Evolutionary conservation across 2,329 filamentous ascomycete species (phyloP), one percentile per base, ranked within the genome.

Genomic region (Monilinia laxa): DNA sequence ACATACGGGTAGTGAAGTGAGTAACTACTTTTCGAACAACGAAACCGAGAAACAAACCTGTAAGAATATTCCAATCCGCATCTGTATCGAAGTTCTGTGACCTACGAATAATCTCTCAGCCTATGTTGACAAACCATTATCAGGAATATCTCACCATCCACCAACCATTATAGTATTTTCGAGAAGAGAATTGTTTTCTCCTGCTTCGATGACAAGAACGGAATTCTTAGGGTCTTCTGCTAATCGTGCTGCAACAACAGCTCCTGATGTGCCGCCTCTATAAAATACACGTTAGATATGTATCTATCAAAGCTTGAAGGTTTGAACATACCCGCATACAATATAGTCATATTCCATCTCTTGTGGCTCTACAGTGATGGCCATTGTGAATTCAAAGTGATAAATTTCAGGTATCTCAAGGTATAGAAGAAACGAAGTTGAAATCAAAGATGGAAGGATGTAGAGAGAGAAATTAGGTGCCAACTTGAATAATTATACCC

Each of bases 161-260:
- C 82, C 82, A 6, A 78, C 78, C 82, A 84, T 84, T 64, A 83
- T 77, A 3, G 81, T 79, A 64, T 81, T 83, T 55, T 83, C 81
- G 0, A 84, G 74, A 47, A 82, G 71, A 66, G 78, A 75, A 67
- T 78, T 80, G 67, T 80, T 76, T 25, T 76, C 76, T 11, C 82
- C 82, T 12, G 82, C 82, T 71, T 84, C 82, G 62, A 84, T 75
- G 35, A 84, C 73, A 7, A 84, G 78, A 45, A 84, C 73, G 5
- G 75, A 78, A 52, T 81, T 81, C 3, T 82, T 77, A 7, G 79
- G 76, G 57, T 82, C 81, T 71, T 85, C 81, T 3, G 83, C 82
- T 9, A 86, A 79, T 35, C 84, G 81, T n/a, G 80, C 79, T 16
- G 83, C 84, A 16, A 87, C 76, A 2, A 79, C 79, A 55, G 78